Evolutionary conservation across 2,329 filamentous ascomycete genomes (phyloP).

Genomic region (Penicillium hordei): DNA sequence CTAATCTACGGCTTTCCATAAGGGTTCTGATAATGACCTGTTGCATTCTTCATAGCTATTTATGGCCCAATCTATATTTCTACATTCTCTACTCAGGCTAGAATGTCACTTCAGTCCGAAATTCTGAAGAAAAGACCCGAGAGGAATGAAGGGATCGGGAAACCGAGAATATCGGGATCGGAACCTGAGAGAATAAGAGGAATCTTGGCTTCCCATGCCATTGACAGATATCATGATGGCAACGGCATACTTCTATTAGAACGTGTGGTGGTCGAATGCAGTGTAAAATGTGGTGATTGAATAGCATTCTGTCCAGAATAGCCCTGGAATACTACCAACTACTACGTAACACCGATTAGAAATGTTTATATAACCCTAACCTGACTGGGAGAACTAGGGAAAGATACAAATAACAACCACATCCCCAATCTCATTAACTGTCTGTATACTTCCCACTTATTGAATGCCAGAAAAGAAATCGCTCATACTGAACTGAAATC

Average conservation of each 20-base stretch:
- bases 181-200: background rate
- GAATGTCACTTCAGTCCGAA: background rate
- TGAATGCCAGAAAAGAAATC: background rate
- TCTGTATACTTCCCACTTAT: background rate
- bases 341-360: too few species aligned
- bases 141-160: conserved; percentile 4
- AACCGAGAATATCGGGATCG: background rate
- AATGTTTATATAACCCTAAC: too few species aligned
- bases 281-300: background rate
- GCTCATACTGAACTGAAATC: background rate
- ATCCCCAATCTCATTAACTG: background rate
- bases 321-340: too few species aligned
- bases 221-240: background rate
- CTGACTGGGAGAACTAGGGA: background rate
- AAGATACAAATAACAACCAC: background rate
- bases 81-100: background rate
- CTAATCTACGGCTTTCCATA: background rate
- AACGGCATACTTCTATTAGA: background rate
- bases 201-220: background rate
- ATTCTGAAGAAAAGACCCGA: background rate
- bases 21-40: too few species aligned
- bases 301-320: too few species aligned
- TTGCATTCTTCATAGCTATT: background rate
- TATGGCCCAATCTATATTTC: too few species aligned
- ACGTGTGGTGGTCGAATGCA: background rate